Percentiles rank a stretch among this genome's conserved stretches.
These are phyloP conservation scores for Fomitopsis schrenkii DNA, from an alignment of 1,284 basidiomycete genomes.

Conservation along the genomic window DNA sequence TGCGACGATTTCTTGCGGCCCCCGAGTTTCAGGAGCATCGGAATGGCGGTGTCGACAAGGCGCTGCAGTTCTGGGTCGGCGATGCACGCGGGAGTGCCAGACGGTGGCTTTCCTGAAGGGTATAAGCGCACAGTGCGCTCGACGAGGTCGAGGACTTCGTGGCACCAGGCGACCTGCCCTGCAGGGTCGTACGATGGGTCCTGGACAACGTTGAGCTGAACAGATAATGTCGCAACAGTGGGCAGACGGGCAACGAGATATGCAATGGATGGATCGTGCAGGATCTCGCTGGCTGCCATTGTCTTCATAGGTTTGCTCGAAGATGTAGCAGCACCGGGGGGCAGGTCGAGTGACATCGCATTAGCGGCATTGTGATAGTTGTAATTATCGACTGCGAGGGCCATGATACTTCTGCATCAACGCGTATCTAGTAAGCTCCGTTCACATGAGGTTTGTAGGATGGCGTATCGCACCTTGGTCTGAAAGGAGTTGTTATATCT, in stretches of 20 bases:
- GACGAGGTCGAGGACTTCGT: conserved; percentile 74
- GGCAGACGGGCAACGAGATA: conserved; percentile 61
- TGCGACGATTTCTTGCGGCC: conserved; percentile 14
- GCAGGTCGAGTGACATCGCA: neutral
- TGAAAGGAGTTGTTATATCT: no score
- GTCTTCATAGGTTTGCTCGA: neutral
- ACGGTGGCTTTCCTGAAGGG: conserved; percentile 21
- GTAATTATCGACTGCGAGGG: neutral
- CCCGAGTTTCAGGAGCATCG: conserved; percentile 48
- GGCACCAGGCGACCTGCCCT: conserved; percentile 66
- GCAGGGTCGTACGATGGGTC: conserved; percentile 47
- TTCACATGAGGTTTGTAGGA: no score
- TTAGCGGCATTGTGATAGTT: neutral
- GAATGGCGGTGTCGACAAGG: conserved; percentile 62
- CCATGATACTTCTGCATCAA: neutral
- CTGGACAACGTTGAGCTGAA: conserved; percentile 42
- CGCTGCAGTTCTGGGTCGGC: conserved; percentile 54
- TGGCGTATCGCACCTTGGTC: no score
- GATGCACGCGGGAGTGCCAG: conserved; percentile 46
- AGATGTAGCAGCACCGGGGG: neutral
- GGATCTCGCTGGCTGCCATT: neutral
- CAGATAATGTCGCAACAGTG: conserved; percentile 45
- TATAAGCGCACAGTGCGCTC: conserved; percentile 48
- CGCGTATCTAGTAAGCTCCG: no score
- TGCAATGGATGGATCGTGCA: conserved; percentile 21